Evolutionary conservation across 495 filamentous ascomycete genomes (phyloP).

Genomic region (Talaromyces liani): DNA sequence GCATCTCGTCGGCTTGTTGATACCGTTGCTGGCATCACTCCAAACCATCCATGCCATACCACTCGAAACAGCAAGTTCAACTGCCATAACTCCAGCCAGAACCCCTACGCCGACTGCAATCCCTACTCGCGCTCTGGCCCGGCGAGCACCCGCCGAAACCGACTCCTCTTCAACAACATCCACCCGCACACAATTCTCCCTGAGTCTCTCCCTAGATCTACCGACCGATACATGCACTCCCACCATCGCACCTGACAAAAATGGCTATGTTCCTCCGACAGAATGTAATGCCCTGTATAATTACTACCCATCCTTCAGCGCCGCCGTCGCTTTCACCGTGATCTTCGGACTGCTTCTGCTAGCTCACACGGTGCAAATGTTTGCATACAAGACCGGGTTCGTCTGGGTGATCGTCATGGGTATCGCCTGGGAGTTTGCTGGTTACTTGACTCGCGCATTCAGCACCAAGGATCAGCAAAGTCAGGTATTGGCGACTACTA

Average conservation of each 20-base stretch:
- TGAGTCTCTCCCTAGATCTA: neutral
- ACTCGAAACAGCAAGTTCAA: neutral
- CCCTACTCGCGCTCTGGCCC: neutral
- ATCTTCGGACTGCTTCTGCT: constrained; percentile 30
- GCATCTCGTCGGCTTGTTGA: neutral
- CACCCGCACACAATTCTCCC: neutral
- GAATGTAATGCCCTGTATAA: constrained; percentile 35
- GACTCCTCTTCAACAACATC: neutral
- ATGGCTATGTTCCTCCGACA: constrained; percentile 30
- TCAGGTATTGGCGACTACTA: constrained; percentile 3
- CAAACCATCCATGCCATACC: neutral
- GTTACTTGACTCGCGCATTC: constrained; percentile 20
- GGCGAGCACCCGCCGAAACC: neutral
- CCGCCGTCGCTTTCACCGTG: constrained; percentile 24
- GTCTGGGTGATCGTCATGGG: constrained; percentile 37
- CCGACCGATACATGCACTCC: constrained; percentile 20
- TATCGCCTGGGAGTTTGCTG: constrained; percentile 21
- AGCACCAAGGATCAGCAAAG: constrained; percentile 20
- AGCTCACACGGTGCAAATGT: constrained; percentile 29
- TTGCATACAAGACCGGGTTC: constrained; percentile 24
- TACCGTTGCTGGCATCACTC: neutral
- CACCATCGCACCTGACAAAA: constrained; percentile 26
- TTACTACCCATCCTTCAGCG: constrained; percentile 15
- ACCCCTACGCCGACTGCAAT: neutral
- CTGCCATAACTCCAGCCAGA: neutral